Base-by-base conservation (phyloP, 2,329 filamentous ascomycete genomes). In the Elsinoe arachidis region DNA sequence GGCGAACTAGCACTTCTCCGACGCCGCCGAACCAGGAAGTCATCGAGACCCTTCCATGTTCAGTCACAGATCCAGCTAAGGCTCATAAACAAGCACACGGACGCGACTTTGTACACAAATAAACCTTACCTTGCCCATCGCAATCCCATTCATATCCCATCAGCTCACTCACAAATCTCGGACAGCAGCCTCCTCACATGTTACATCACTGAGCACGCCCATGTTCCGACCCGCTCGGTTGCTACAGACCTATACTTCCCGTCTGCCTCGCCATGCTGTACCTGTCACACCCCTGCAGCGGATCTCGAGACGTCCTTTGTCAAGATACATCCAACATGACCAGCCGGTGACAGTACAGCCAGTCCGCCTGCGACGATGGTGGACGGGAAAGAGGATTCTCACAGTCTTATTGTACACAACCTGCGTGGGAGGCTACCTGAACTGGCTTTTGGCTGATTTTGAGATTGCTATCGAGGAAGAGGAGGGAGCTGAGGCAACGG, bases 391-490 rank as follows among this genome's bases (percentile, higher is more conserved):
- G 54, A 46, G 41, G 43, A 14, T 56, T 15, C 30, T 46, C 23
- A 56, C 54, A 2, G 26, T 56, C 26, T 15, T 46, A n/a, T 26
- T 56, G 14, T 56, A 56, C 19, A 46, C 54, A 19, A 39, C 41
- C 14, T 21, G 23, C n/a, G 41, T 46, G 5, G 54, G 38, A 17
- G 43, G 21, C 43, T 67, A 63, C 54, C 49, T 60, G 37, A 59
- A 58, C 17, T 56, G 54, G 54, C 19, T 56, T 15, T 33, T 47
- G 23, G 38, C 54, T 10, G 64, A 66, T 21, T 53, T 69, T 44
- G 63, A 66, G 56, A 59, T 69, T 38, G 68, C 69, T 55, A 58
- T 65, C 10, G 46, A 66, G 12, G 65, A 65, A 15, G 64, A 61
- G 11, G 58, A 61, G n/a, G 60, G 62, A 17, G 58, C 61, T 9